Evolutionary conservation across 2,329 filamentous ascomycete species (phyloP).

Genomic region (Pseudogymnoascus sp.): DNA sequence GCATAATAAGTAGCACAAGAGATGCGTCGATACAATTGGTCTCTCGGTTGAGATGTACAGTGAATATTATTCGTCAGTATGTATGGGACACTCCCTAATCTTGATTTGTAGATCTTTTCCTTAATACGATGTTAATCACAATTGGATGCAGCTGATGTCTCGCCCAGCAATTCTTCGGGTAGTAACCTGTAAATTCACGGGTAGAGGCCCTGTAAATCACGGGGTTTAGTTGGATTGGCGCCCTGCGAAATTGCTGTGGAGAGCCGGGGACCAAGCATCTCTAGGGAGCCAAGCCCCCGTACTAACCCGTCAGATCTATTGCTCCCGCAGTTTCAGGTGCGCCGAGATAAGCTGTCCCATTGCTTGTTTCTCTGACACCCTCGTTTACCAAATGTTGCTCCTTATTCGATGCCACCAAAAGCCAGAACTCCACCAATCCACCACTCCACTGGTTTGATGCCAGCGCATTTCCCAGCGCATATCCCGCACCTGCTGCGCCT

Average conservation of each 20-base stretch:
- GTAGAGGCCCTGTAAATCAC: neutral
- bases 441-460: neutral
- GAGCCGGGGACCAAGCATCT: neutral
- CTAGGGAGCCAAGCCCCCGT: neutral
- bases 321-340: neutral
- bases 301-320: constrained; percentile 2
- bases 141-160: neutral
- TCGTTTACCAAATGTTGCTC: neutral
- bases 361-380: constrained; percentile 1
- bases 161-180: neutral
- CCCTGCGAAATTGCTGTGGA: neutral
- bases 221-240: neutral
- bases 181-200: neutral
- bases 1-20: neutral
- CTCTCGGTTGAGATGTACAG: neutral
- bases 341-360: neutral
- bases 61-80: neutral
- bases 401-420: neutral
- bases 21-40: neutral
- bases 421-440: neutral
- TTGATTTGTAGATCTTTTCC: neutral
- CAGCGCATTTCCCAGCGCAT: neutral
- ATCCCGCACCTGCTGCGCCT: constrained; percentile 2
- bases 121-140: neutral
- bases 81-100: neutral